Conservation (phyloP, 2,329 filamentous ascomycete genomes). For the Fusarium stilboides region DNA sequence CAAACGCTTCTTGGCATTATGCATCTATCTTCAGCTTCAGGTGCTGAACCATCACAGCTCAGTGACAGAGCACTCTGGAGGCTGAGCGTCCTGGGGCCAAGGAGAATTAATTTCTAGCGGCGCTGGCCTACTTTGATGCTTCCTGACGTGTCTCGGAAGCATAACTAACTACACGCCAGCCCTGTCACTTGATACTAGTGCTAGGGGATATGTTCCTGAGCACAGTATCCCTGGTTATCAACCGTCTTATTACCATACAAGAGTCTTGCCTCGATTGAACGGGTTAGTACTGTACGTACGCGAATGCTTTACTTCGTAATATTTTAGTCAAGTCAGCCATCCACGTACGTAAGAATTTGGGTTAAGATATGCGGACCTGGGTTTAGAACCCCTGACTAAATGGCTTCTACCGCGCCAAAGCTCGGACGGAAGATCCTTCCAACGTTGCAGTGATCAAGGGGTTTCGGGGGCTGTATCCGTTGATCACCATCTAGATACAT, state of each 20-base stretch:
- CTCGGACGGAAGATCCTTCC: background rate
- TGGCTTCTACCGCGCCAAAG: constrained; percentile 17
- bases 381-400: background rate
- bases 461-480: background rate
- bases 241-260: background rate
- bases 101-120: too few relatives aligned
- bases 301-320: background rate
- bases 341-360: background rate
- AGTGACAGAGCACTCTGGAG: background rate
- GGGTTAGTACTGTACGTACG: too few relatives aligned
- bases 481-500: background rate
- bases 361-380: background rate
- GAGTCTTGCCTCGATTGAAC: too few relatives aligned
- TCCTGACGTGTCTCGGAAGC: too few relatives aligned
- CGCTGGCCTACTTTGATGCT: too few relatives aligned
- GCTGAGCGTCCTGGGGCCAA: background rate
- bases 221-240: background rate
- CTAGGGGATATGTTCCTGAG: too few relatives aligned
- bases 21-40: background rate
- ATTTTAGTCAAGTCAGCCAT: background rate
- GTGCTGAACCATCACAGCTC: background rate
- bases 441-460: background rate
- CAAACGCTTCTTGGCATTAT: background rate
- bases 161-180: too few relatives aligned
- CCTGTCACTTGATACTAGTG: too few relatives aligned